A percentile compares a stretch with the other conserved stretches of the same genome.
These are phyloP conservation scores for Penicillium sp. DNA, from an alignment of 2,329 filamentous ascomycete genomes.

Conservation along the genomic window DNA sequence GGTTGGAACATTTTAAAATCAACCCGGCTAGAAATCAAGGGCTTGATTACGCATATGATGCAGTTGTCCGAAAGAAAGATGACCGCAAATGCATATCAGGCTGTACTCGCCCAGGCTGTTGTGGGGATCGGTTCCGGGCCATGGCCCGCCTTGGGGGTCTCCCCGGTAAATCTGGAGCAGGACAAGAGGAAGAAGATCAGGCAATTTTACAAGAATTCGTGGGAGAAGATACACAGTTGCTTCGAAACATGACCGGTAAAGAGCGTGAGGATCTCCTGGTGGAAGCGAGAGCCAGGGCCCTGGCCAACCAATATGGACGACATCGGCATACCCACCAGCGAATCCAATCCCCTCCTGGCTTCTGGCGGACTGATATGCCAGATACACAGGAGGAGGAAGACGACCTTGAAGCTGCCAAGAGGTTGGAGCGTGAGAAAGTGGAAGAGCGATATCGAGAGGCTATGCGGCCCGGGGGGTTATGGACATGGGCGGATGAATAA, in stretches of 20 bases:
- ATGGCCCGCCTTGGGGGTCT: constrained; percentile 46
- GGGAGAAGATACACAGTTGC: constrained; percentile 32
- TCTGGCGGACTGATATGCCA: constrained; percentile 85
- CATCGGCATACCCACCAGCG: constrained; percentile 68
- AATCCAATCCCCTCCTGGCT: constrained; percentile 68
- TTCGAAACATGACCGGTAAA: constrained; percentile 46
- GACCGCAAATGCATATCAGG: constrained; percentile 63
- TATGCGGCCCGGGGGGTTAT: constrained; percentile 64
- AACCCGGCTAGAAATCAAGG: constrained; percentile 66
- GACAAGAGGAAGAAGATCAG: constrained; percentile 20
- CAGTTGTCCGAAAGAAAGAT: constrained; percentile 62
- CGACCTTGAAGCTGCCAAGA: constrained; percentile 58
- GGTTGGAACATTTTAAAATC: constrained; percentile 67
- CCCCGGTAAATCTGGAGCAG: constrained; percentile 16
- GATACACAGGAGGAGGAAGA: constrained; percentile 68
- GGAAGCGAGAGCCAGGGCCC: constrained; percentile 63
- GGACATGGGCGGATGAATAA: constrained; percentile 73
- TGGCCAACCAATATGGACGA: constrained; percentile 67
- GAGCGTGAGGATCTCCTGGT: constrained; percentile 60
- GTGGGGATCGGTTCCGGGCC: constrained; percentile 61
- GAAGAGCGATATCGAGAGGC: constrained; percentile 72
- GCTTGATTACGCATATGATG: constrained; percentile 61
- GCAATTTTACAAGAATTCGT: constrained; percentile 47
- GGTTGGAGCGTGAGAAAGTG: constrained; percentile 55
- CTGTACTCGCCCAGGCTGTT: constrained; percentile 68